phyloP scores from a whole-genome alignment of 1,139 yeast species.

The Blastobotrys indianensis region DNA sequence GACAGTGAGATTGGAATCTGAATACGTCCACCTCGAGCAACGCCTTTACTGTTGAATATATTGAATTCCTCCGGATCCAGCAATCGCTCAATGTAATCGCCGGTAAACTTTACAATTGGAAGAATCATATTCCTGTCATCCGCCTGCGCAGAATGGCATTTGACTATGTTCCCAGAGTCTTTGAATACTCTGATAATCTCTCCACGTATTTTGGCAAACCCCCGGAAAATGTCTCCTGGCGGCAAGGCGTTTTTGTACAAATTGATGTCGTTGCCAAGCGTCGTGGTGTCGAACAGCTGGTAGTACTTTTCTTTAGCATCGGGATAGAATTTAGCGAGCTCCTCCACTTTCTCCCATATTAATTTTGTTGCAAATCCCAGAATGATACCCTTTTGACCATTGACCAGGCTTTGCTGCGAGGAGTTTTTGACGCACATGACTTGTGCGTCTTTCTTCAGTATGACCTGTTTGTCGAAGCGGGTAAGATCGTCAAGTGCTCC shows the following conservation, averaged over 20 bases:
- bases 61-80: not conserved
- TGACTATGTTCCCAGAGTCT: not conserved
- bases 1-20: slow-evolving; percentile 75
- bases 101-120: slow-evolving; percentile 2
- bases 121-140: too few relatives aligned
- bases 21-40: not conserved
- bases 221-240: not conserved
- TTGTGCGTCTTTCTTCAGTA: slow-evolving; percentile 52
- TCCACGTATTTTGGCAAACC: not conserved
- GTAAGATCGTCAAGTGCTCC: not conserved
- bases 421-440: slow-evolving; percentile 51
- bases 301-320: slow-evolving; percentile 18
- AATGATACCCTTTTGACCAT: slow-evolving; percentile 45
- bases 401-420: slow-evolving; percentile 41
- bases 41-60: not conserved
- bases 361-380: slow-evolving; percentile 35
- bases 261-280: not conserved
- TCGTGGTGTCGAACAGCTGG: slow-evolving; percentile 9
- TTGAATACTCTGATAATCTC: not conserved
- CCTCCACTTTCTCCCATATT: slow-evolving; percentile 12
- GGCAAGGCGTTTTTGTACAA: not conserved
- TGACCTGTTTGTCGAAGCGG: slow-evolving; percentile 34
- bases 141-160: too few relatives aligned
- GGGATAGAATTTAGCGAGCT: slow-evolving; percentile 7
- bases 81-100: not conserved